Conservation (phyloP, 208 protist genomes). For the Acanthamoeba lenticulata region DNA sequence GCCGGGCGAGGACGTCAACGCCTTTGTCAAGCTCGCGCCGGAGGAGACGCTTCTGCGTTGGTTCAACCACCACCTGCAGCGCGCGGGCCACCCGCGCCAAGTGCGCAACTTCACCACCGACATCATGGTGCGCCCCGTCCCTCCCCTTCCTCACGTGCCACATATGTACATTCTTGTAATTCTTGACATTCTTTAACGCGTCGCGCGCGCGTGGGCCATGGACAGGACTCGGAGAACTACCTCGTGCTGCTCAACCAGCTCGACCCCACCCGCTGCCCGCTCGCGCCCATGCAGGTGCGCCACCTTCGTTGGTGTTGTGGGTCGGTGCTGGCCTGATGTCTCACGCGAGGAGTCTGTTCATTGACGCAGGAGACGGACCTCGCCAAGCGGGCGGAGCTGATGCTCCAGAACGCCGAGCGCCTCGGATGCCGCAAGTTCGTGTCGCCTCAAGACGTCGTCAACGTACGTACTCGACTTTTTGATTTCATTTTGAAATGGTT, state of each 20-base stretch:
- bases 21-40: conserved; percentile 85
- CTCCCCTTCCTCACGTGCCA: not conserved
- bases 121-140: conserved; percentile 80
- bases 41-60: conserved; percentile 90
- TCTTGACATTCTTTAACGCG: conserved; percentile 54
- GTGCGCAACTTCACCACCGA: conserved; percentile 90
- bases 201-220: conserved; percentile 34
- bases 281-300: no score
- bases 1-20: conserved; percentile 87
- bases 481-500: conserved; percentile 9
- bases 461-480: no score
- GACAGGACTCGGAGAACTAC: conserved; percentile 81
- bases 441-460: conserved; percentile 82
- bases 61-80: conserved; percentile 91
- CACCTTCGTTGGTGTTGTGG: no score
- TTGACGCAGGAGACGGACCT: conserved; percentile 82
- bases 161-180: not conserved
- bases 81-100: conserved; percentile 81
- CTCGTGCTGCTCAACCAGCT: conserved; percentile 89
- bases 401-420: conserved; percentile 90
- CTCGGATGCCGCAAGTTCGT: conserved; percentile 90
- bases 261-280: conserved; percentile 78
- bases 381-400: conserved; percentile 80
- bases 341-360: conserved; percentile 78
- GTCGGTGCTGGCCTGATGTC: no score